Percentiles rank a stretch among this genome's conserved stretches.
These are phyloP conservation scores for Arachis monticola DNA, from an alignment of 331 rosid species.

Conservation along the genomic window DNA sequence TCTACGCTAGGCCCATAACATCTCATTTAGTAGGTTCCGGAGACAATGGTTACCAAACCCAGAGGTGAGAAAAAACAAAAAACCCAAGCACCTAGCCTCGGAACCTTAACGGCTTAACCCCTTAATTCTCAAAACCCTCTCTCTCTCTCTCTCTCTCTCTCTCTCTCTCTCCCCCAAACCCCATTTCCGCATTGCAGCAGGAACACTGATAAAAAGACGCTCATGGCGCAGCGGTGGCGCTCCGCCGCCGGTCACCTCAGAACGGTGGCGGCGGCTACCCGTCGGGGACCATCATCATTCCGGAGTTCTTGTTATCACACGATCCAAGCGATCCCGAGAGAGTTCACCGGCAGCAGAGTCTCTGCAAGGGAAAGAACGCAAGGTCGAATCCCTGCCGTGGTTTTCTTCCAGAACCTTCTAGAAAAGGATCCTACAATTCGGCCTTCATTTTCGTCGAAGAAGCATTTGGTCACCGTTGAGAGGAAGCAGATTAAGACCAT, in stretches of 20 bases:
- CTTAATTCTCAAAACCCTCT: conserved; percentile 23
- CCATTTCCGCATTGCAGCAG: not conserved
- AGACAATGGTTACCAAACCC: not conserved
- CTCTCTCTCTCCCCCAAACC: not conserved
- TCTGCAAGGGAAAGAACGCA: conserved; percentile 68
- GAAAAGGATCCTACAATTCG: conserved; percentile 36
- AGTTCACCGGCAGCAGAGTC: conserved; percentile 64
- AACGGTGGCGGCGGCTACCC: conserved; percentile 23
- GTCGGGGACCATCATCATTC: not conserved
- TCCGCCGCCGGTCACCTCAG: conserved; percentile 55
- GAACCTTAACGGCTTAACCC: conserved; percentile 33
- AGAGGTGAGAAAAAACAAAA: too few species aligned
- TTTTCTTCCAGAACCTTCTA: conserved; percentile 63
- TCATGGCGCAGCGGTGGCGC: conserved; percentile 83
- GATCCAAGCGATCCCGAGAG: conserved; percentile 91
- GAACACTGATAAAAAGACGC: not conserved
- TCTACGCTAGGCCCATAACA: not conserved
- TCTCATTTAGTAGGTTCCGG: too few species aligned
- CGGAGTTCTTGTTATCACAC: conserved; percentile 64
- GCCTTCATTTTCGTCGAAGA: conserved; percentile 46
- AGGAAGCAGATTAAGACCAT: conserved; percentile 82
- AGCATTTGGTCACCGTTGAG: conserved; percentile 79
- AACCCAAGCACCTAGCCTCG: too few species aligned
- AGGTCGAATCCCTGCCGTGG: conserved; percentile 88
- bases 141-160: too few species aligned